Percentiles rank a stretch among this genome's conserved stretches.
Conservation (phyloP, 257 asterid species). For the Paulownia fortunei region DNA sequence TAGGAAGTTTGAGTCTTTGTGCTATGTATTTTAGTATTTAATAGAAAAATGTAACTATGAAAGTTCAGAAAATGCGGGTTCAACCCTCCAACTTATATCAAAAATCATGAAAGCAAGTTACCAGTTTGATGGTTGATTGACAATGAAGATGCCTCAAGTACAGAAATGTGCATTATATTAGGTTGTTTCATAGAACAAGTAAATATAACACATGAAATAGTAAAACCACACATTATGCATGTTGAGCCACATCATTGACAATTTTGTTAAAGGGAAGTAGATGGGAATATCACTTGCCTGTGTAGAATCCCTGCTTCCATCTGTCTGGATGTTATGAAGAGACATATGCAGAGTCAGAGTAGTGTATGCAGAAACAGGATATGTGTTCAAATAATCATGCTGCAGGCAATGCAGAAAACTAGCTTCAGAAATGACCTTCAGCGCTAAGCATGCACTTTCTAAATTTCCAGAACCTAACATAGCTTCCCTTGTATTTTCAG, state of each 20-base stretch:
- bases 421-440: constrained; percentile 80
- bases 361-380: constrained; percentile 71
- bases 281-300: constrained; percentile 64
- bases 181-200: not conserved
- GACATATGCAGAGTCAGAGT: constrained; percentile 73
- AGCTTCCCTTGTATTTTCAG: constrained; percentile 63
- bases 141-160: constrained; percentile 5
- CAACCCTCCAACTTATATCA: not conserved
- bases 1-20: not conserved
- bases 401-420: constrained; percentile 71
- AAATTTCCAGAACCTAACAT: constrained; percentile 55
- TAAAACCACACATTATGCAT: constrained; percentile 9
- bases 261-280: constrained; percentile 14
- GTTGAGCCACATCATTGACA: constrained; percentile 23
- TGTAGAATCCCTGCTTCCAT: constrained; percentile 37
- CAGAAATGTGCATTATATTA: not conserved
- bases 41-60: not conserved
- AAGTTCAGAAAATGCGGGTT: not conserved
- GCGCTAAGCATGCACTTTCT: constrained; percentile 52
- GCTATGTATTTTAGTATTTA: not conserved
- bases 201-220: not conserved
- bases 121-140: not conserved
- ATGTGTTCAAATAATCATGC: constrained; percentile 50
- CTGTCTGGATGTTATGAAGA: constrained; percentile 52
- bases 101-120: not conserved